A percentile compares a stretch with the other conserved stretches of the same genome.
These are phyloP conservation scores for Carex littledalei DNA, from an alignment of 176 grass and related monocot genomes.

Conservation along the genomic window DNA sequence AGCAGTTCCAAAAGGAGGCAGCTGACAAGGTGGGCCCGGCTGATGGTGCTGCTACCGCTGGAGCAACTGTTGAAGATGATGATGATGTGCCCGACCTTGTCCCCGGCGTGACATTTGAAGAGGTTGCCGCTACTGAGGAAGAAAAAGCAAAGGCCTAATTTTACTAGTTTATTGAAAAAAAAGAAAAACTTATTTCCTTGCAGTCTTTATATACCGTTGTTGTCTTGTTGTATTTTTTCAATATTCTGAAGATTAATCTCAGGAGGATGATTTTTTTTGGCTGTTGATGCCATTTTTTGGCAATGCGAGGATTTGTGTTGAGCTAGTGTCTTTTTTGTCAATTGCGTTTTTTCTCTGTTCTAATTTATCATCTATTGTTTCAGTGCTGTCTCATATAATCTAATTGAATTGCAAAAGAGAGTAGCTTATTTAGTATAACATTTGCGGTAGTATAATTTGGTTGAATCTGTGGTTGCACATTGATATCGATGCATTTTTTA, in stretches of 20 bases:
- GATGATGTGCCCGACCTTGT: slow-evolving; percentile 92
- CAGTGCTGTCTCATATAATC: background rate
- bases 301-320: slow-evolving; percentile 1
- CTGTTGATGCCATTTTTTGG: background rate
- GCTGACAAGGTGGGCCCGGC: slow-evolving; percentile 31
- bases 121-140: slow-evolving; percentile 72
- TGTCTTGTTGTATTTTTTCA: background rate
- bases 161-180: slow-evolving; percentile 1
- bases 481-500: background rate
- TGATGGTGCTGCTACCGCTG: slow-evolving; percentile 33
- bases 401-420: background rate
- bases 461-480: background rate
- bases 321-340: slow-evolving; percentile 6
- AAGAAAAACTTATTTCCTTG: slow-evolving; percentile 3
- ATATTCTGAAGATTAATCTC: background rate
- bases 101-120: slow-evolving; percentile 85
- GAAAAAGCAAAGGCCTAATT: slow-evolving; percentile 20
- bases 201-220: background rate
- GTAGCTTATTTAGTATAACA: background rate
- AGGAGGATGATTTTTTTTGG: slow-evolving; percentile 6
- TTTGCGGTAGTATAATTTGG: background rate
- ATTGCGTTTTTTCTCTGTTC: background rate
- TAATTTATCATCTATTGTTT: background rate
- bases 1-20: slow-evolving; percentile 89
- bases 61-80: slow-evolving; percentile 46